A percentile compares a stretch with the other conserved stretches of the same genome.
Evolutionary conservation across 768 basidiomycete genomes (phyloP).

Genomic region (Tylopilus rubrobrunneus): DNA sequence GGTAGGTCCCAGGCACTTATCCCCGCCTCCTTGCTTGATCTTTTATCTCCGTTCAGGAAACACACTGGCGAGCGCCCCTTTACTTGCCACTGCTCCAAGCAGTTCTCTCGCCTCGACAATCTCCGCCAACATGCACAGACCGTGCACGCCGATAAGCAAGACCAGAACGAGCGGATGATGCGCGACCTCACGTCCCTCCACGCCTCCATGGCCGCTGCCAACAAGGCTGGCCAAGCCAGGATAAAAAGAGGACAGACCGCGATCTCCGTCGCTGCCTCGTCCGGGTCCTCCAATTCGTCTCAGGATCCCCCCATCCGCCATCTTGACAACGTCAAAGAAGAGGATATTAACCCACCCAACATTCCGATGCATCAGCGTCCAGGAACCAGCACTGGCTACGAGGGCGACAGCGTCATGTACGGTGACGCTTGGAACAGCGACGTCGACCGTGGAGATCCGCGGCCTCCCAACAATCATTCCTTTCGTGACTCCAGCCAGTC

Average conservation of each 20-base stretch:
- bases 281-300: constrained; percentile 2
- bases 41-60: constrained; percentile 56
- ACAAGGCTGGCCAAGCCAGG: constrained; percentile 36
- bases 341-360: constrained; percentile 31
- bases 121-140: constrained; percentile 96
- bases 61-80: constrained; percentile 98
- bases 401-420: constrained; percentile 38
- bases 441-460: constrained; percentile 35
- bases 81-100: constrained; percentile 91
- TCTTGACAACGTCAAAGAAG: constrained; percentile 38
- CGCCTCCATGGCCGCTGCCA: constrained; percentile 66
- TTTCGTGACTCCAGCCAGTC: constrained; percentile 80
- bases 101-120: constrained; percentile 95
- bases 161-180: constrained; percentile 89
- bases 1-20: constrained; percentile 50
- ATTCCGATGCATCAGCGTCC: constrained; percentile 49
- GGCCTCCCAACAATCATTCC: constrained; percentile 53
- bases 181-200: constrained; percentile 81
- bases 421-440: constrained; percentile 36
- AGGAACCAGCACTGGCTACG: constrained; percentile 73
- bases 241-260: constrained; percentile 36
- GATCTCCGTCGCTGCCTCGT: not conserved
- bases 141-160: constrained; percentile 91
- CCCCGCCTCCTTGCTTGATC: constrained; percentile 20
- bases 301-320: constrained; percentile 19